A percentile compares a stretch with the other conserved stretches of the same genome.
phyloP scores from a whole-genome alignment of 2,329 filamentous ascomycete genomes.

The Xylariaceae sp. region DNA sequence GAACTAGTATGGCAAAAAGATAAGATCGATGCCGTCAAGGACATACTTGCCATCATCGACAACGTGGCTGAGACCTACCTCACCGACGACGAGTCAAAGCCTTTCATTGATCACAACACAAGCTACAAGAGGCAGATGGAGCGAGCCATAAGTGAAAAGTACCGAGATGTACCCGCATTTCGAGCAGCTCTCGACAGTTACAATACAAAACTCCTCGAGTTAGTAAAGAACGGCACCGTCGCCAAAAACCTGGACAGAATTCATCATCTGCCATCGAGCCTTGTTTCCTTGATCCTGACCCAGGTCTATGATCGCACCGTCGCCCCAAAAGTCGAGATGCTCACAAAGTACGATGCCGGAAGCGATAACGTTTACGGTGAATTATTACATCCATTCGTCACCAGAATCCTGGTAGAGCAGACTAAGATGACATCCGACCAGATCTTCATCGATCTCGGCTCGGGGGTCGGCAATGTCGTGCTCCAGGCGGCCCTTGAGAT shows the following conservation, averaged over 20 bases:
- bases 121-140: slow-evolving; percentile 75
- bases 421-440: slow-evolving; percentile 74
- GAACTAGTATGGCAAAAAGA: slow-evolving; percentile 74
- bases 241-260: slow-evolving; percentile 64
- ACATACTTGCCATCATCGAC: slow-evolving; percentile 65
- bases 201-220: slow-evolving; percentile 62
- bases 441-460: slow-evolving; percentile 90
- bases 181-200: slow-evolving; percentile 67
- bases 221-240: slow-evolving; percentile 67
- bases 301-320: slow-evolving; percentile 93
- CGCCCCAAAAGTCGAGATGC: slow-evolving; percentile 76
- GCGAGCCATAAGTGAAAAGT: slow-evolving; percentile 63
- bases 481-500: slow-evolving; percentile 89
- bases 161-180: slow-evolving; percentile 62
- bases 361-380: slow-evolving; percentile 95
- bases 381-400: slow-evolving; percentile 77
- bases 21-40: slow-evolving; percentile 69
- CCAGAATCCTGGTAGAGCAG: slow-evolving; percentile 70
- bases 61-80: slow-evolving; percentile 73
- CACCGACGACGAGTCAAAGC: slow-evolving; percentile 59
- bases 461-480: slow-evolving; percentile 92
- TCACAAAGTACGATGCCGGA: slow-evolving; percentile 82
- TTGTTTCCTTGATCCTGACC: slow-evolving; percentile 74
- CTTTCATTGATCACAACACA: slow-evolving; percentile 64
- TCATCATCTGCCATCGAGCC: slow-evolving; percentile 63